phyloP scores from a whole-genome alignment of 352 stramenopile species.

The Globisporangium viniferum region DNA sequence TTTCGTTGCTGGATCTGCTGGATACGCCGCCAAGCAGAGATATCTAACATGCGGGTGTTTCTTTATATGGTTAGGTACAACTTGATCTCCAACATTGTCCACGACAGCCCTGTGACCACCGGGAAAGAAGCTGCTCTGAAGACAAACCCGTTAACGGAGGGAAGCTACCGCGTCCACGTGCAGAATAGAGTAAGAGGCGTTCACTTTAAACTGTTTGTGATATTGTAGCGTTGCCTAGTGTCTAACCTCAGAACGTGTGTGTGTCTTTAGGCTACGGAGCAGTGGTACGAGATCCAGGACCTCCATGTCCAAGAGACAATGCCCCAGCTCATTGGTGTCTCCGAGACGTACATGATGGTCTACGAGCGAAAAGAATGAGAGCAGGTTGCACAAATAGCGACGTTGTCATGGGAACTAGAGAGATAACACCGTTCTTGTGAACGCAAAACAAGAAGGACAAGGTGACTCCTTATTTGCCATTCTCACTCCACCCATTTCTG shows the following conservation, averaged over 20 bases:
- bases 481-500: background rate
- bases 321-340: conserved; percentile 97
- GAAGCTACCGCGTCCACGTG: conserved; percentile 95
- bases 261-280: conserved; percentile 75
- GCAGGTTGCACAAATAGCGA: background rate
- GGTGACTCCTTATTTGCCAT: background rate
- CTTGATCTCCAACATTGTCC: conserved; percentile 97
- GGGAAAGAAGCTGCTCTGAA: conserved; percentile 86
- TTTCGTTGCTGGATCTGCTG: background rate
- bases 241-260: background rate
- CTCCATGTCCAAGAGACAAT: conserved; percentile 97
- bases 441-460: background rate
- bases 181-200: conserved; percentile 81
- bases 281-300: conserved; percentile 99
- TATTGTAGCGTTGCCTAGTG: no score
- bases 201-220: background rate
- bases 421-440: background rate
- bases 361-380: conserved; percentile 82
- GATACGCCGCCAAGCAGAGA: background rate
- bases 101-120: conserved; percentile 93
- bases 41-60: background rate
- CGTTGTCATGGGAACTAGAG: background rate
- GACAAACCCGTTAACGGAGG: conserved; percentile 93
- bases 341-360: conserved; percentile 91
- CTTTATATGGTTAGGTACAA: conserved; percentile 90